Evolutionary conservation across 2,329 filamentous ascomycete genomes (phyloP).

Genomic region (Colletotrichum echinochloae): DNA sequence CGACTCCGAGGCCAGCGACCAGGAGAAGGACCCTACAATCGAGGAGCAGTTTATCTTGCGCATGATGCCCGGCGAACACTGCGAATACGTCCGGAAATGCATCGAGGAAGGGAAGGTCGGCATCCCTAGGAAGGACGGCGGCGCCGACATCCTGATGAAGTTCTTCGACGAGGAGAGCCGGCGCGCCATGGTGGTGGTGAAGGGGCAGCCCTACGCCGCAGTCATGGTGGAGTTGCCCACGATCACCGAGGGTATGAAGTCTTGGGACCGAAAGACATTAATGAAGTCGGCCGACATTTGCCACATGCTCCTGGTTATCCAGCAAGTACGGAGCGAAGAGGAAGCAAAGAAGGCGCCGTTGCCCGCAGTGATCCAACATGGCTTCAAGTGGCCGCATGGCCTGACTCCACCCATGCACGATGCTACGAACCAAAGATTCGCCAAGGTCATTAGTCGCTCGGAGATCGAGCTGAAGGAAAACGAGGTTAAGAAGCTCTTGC

Average conservation of each 20-base stretch:
- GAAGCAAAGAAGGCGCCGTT: constrained; percentile 76
- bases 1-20: constrained; percentile 94
- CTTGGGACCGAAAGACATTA: constrained; percentile 88
- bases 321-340: constrained; percentile 72
- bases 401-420: constrained; percentile 90
- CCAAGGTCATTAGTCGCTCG: constrained; percentile 83
- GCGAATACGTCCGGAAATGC: constrained; percentile 82
- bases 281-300: constrained; percentile 91
- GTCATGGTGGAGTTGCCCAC: constrained; percentile 86
- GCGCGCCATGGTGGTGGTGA: constrained; percentile 78
- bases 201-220: constrained; percentile 79
- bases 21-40: constrained; percentile 86
- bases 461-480: constrained; percentile 88
- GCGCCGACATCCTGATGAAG: constrained; percentile 82
- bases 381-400: constrained; percentile 84
- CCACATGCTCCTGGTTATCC: constrained; percentile 87
- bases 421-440: constrained; percentile 83
- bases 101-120: constrained; percentile 85
- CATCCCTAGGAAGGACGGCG: constrained; percentile 69
- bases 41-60: constrained; percentile 92
- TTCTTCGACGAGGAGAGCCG: constrained; percentile 82
- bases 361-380: constrained; percentile 76
- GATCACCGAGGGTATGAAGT: constrained; percentile 92
- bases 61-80: constrained; percentile 87
- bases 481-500: constrained; percentile 79